These are phyloP conservation scores for Leccinum aurantiacum DNA, from an alignment of 768 basidiomycete species.

Conservation along the genomic window DNA sequence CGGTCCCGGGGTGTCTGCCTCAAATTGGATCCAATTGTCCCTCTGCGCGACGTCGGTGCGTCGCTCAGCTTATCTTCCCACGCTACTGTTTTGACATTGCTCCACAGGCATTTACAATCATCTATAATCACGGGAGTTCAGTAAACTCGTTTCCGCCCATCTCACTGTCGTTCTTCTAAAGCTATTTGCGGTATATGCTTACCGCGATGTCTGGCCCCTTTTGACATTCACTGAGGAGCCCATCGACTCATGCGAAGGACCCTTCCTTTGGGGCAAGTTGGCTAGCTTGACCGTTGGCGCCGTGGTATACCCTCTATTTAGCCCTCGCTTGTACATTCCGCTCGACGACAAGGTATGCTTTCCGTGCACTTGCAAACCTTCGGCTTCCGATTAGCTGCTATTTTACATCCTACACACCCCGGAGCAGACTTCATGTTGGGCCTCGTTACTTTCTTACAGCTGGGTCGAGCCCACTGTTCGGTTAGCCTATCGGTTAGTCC, in stretches of 20 bases:
- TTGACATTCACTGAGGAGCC: neutral
- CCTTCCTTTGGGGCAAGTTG: neutral
- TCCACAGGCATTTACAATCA: neutral
- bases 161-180: neutral
- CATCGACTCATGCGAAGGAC: neutral
- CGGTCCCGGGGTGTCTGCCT: neutral
- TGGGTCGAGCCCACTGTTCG: conserved; percentile 4
- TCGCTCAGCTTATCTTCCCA: neutral
- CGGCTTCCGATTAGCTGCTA: neutral
- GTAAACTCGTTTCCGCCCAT: neutral
- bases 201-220: conserved; percentile 2
- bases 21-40: neutral
- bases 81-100: neutral
- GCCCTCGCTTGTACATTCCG: neutral
- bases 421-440: conserved; percentile 3
- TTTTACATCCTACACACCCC: neutral
- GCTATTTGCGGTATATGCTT: neutral
- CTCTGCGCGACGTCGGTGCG: neutral
- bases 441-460: neutral
- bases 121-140: neutral
- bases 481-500: neutral
- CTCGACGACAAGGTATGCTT: neutral
- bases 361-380: no score
- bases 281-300: neutral
- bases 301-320: conserved; percentile 1